Percentiles rank a stretch among this genome's conserved stretches.
phyloP scores from a whole-genome alignment of 148 eudicot species.

The Suaeda aralocaspica region DNA sequence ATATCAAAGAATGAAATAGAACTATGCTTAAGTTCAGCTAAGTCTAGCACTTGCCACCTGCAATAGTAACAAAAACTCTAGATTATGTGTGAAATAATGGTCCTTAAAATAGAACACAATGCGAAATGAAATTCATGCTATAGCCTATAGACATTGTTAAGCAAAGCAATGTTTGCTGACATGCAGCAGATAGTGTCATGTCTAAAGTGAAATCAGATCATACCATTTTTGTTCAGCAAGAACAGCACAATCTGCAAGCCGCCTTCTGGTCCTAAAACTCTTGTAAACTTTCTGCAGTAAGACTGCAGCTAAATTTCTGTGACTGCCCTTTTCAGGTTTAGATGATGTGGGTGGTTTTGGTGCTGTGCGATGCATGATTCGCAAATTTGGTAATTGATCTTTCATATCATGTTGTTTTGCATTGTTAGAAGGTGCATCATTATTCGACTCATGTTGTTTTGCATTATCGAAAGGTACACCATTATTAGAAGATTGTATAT shows the following conservation, averaged over 20 bases:
- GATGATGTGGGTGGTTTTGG: background rate
- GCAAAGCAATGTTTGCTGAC: too few species aligned
- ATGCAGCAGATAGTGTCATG: too few species aligned
- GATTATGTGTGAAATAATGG: too few species aligned
- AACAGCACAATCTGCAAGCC: conserved; percentile 63
- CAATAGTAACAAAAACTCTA: background rate
- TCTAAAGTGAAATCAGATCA: too few species aligned
- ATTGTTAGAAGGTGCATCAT: too few species aligned
- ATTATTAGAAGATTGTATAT: too few species aligned
- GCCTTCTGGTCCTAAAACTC: conserved; percentile 53
- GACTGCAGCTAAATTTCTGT: conserved; percentile 33
- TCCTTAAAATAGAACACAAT: too few species aligned
- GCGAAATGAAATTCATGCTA: too few species aligned
- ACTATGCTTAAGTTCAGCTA: conserved; percentile 55
- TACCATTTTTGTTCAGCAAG: conserved; percentile 57
- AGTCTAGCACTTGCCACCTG: conserved; percentile 72
- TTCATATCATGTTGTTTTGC: background rate
- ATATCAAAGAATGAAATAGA: conserved; percentile 59
- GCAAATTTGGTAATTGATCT: background rate
- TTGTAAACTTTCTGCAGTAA: conserved; percentile 59
- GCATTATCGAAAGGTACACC: too few species aligned
- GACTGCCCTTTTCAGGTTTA: background rate
- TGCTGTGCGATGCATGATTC: background rate
- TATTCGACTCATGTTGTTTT: too few species aligned
- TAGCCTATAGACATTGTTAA: too few species aligned